A percentile compares a stretch with the other conserved stretches of the same genome.
Conservation (phyloP, 495 filamentous ascomycete species). For the Penicillium odoratum region DNA sequence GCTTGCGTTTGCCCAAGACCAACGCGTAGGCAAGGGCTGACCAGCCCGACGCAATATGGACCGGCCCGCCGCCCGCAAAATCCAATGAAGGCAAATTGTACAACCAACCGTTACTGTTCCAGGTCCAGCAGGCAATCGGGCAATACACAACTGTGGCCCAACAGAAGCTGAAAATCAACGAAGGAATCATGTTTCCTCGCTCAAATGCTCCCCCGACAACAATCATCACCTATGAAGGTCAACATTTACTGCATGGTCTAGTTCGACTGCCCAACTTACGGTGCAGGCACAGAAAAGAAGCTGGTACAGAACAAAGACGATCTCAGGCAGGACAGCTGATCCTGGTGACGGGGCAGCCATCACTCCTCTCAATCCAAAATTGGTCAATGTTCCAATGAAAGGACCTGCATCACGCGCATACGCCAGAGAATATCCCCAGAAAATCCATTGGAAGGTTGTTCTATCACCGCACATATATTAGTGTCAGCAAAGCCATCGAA, state of each 20-base stretch:
- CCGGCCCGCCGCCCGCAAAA: slow-evolving; percentile 57
- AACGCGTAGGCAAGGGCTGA: slow-evolving; percentile 56
- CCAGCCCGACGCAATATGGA: slow-evolving; percentile 57
- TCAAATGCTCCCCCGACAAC: slow-evolving; percentile 57
- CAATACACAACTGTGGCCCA: slow-evolving; percentile 63
- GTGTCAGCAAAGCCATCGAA: background rate
- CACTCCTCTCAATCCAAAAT: slow-evolving; percentile 56
- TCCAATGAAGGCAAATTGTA: slow-evolving; percentile 56
- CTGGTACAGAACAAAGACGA: slow-evolving; percentile 59
- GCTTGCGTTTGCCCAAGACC: slow-evolving; percentile 54
- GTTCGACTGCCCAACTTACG: slow-evolving; percentile 24
- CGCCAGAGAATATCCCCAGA: slow-evolving; percentile 57
- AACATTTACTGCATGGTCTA: background rate
- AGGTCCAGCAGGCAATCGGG: slow-evolving; percentile 61
- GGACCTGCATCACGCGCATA: slow-evolving; percentile 51
- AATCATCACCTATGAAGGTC: slow-evolving; percentile 42
- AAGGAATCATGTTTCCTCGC: slow-evolving; percentile 54
- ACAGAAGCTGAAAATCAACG: slow-evolving; percentile 56
- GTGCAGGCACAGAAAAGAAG: slow-evolving; percentile 59
- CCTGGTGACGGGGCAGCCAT: slow-evolving; percentile 51
- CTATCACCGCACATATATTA: slow-evolving; percentile 8
- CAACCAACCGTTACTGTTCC: slow-evolving; percentile 59
- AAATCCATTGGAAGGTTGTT: slow-evolving; percentile 56
- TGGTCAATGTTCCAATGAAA: slow-evolving; percentile 54
- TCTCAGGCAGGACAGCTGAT: slow-evolving; percentile 51